Evolutionary conservation across 2,329 filamentous ascomycete genomes (phyloP), one percentile per base, ranked within the genome.

Genomic region (Rutstroemia sp.): DNA sequence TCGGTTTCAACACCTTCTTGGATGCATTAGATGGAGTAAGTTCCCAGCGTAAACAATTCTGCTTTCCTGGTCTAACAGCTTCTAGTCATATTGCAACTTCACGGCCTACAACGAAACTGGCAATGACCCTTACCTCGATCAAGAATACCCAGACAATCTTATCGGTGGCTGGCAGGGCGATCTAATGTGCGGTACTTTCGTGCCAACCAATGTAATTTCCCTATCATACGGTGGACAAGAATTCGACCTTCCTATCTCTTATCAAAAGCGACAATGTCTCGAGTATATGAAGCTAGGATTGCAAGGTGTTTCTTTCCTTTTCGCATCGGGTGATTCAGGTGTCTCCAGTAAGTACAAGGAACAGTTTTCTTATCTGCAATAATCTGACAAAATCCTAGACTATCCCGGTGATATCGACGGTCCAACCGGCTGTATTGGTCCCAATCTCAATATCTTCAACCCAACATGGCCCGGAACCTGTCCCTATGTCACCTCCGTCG

Each of bases 211-310:
- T 59, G 79, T 82, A 5, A 76, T 81, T 60, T 75, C 73, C 38
- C 76, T 83, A 60, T 78, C 75, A 16, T 81, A 81, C 63, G 78
- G 77, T 41, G 75, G 75, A 37, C 72, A 75, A 47, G 80, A 84
- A 68, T 69, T 71, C 9, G 75, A 77, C 41, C 70, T 82, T 14
- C 78, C 80, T 0, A 68, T 73, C 5, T 72, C 70, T 58, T 84
- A 84, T 67, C 76, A 81, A 65, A 71, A 77, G 61, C 72, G 76
- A 5, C 76, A 78, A 68, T 77, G 76, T 64, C 66, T 69, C 49
- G 76, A 77, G 68, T 75, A 77, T 60, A 70, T 80, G 68, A 80
- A 80, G 64, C 71, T 80, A 0, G 75, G 72, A 2, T 67, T 77
- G 12, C 74, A 75, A 60, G 75, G 76, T 7, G 67, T 74, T 34